phyloP scores from a whole-genome alignment of 352 stramenopile species.

The Phytopythium mirpurense region DNA sequence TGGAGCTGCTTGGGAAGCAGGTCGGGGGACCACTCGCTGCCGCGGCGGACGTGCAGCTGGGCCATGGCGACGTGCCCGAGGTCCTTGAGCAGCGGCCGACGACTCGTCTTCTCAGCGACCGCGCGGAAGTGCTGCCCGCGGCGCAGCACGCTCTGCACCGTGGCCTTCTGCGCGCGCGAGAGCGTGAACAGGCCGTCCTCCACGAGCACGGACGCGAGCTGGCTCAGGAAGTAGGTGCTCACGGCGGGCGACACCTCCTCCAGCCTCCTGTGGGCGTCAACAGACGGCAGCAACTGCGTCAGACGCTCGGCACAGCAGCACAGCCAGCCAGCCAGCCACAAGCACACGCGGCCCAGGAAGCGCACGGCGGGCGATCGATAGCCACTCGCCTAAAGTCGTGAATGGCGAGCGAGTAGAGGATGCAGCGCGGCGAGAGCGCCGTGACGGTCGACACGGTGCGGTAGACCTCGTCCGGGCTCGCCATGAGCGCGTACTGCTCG shows the following conservation, averaged over 20 bases:
- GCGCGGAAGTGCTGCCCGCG: constrained; percentile 50
- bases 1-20: constrained; percentile 58
- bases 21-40: constrained; percentile 72
- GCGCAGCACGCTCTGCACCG: constrained; percentile 49
- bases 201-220: constrained; percentile 63
- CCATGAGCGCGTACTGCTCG: constrained; percentile 81
- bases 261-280: constrained; percentile 23
- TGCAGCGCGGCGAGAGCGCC: constrained; percentile 57
- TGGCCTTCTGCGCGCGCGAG: constrained; percentile 35
- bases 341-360: too few relatives aligned
- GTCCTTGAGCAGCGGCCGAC: constrained; percentile 44
- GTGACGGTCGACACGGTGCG: constrained; percentile 69
- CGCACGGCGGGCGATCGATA: too few relatives aligned
- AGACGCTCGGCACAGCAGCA: too few relatives aligned
- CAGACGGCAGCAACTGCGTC: background rate
- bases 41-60: constrained; percentile 45
- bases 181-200: constrained; percentile 69
- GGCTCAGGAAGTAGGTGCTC: constrained; percentile 77
- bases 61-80: constrained; percentile 62
- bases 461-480: constrained; percentile 62
- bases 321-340: too few relatives aligned
- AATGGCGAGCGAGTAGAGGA: constrained; percentile 78
- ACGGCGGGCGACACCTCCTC: constrained; percentile 69
- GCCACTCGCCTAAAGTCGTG: constrained; percentile 65
- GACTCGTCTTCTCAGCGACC: constrained; percentile 50